phyloP scores from a whole-genome alignment of 2,329 filamentous ascomycete genomes.

The Colletotrichum eleusines region DNA sequence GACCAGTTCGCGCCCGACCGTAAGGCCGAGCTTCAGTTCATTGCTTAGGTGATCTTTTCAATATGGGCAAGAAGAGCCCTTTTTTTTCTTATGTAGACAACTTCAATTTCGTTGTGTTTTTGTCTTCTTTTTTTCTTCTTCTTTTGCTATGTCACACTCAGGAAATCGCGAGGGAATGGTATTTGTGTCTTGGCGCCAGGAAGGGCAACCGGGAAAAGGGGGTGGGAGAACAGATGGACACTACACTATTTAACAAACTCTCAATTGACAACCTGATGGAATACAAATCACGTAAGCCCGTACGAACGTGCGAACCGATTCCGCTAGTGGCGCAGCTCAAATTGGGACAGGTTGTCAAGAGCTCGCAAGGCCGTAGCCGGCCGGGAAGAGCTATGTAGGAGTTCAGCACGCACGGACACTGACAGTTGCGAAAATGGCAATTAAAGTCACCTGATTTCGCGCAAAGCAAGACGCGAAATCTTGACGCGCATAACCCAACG shows the following conservation, averaged over 20 bases:
- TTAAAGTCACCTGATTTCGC: constrained; percentile 37
- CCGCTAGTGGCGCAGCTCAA: neutral
- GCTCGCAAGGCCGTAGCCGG: neutral
- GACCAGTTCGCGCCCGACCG: constrained; percentile 76
- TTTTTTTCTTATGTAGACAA: neutral
- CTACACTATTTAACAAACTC: neutral
- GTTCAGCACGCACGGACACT: neutral
- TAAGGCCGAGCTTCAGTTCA: constrained; percentile 74
- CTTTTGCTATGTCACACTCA: neutral
- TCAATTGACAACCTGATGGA: neutral
- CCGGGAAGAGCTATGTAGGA: neutral
- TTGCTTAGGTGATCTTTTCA: constrained; percentile 58
- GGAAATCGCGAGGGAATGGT: neutral
- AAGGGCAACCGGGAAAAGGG: constrained; percentile 10
- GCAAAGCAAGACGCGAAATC: constrained; percentile 17
- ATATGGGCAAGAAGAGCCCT: neutral
- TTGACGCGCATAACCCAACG: constrained; percentile 26
- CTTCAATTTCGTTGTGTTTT: neutral
- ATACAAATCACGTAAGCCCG: neutral
- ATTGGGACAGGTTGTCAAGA: neutral
- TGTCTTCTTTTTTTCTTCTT: neutral
- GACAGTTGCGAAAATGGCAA: constrained; percentile 7
- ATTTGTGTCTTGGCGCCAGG: constrained; percentile 13
- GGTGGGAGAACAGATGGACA: neutral
- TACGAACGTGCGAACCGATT: constrained; percentile 9